Conservation (phyloP, 2,329 filamentous ascomycete genomes). For the Capronia epimyces region DNA sequence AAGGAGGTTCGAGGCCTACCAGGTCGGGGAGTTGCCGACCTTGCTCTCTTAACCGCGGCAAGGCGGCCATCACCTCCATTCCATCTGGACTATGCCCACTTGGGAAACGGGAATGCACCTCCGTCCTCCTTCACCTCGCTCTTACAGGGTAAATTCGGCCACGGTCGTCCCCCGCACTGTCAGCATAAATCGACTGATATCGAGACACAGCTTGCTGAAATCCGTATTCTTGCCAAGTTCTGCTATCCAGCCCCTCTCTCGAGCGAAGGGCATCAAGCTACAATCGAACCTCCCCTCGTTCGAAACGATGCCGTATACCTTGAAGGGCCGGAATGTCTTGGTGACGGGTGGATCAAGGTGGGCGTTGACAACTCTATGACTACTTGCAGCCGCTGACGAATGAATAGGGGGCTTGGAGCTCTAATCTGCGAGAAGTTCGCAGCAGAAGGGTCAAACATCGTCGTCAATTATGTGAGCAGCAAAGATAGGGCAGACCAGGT, state of each 20-base stretch:
- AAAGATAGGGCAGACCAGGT: conserved; percentile 55
- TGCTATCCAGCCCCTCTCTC: not conserved
- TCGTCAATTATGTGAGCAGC: conserved; percentile 67
- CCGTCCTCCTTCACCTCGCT: not conserved
- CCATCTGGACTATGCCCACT: not conserved
- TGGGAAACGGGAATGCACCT: not conserved
- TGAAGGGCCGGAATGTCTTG: conserved; percentile 58
- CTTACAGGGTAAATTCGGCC: too few species aligned
- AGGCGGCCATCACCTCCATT: not conserved
- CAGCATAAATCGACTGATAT: too few species aligned
- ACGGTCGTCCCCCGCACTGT: too few species aligned
- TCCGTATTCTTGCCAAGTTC: too few species aligned
- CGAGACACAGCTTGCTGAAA: too few species aligned
- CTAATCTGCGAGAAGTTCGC: conserved; percentile 63
- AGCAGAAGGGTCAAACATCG: conserved; percentile 60
- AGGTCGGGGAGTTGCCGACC: not conserved
- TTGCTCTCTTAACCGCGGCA: not conserved
- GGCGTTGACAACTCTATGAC: conserved; percentile 21
- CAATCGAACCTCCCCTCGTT: too few species aligned
- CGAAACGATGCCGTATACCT: conserved; percentile 54
- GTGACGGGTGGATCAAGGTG: conserved; percentile 61
- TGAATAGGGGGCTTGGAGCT: conserved; percentile 65
- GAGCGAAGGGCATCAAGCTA: too few species aligned
- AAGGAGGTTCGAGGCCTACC: not conserved
- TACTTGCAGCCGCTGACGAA: not conserved